A percentile compares a stretch with the other conserved stretches of the same genome.
Conservation (phyloP, 2,329 filamentous ascomycete species). For the Thielaviopsis populi region DNA sequence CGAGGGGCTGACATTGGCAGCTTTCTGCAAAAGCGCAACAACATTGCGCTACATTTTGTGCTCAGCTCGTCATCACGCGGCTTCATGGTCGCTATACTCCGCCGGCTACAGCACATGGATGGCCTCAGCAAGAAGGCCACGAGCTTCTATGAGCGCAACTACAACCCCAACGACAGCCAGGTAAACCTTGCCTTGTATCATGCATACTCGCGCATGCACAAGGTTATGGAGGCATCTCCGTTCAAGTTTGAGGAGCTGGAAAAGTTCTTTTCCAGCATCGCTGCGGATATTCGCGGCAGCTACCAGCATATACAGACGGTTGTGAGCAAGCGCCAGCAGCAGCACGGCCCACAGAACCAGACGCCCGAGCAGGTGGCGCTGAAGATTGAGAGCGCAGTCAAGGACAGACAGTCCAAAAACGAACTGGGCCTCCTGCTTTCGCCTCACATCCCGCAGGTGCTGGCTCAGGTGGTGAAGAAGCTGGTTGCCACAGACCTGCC, state of each 20-base stretch:
- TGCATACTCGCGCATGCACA: slow-evolving; percentile 40
- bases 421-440: slow-evolving; percentile 40
- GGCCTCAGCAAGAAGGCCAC: slow-evolving; percentile 33
- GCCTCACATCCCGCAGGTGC: slow-evolving; percentile 30
- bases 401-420: slow-evolving; percentile 32
- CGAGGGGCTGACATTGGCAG: slow-evolving; percentile 30
- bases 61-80: slow-evolving; percentile 60
- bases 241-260: slow-evolving; percentile 49
- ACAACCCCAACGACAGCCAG: slow-evolving; percentile 28
- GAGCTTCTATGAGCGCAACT: slow-evolving; percentile 33
- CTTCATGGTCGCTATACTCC: slow-evolving; percentile 54
- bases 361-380: slow-evolving; percentile 23
- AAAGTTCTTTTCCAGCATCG: slow-evolving; percentile 38
- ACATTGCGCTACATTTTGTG: slow-evolving; percentile 46
- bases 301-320: slow-evolving; percentile 20
- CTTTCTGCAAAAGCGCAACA: slow-evolving; percentile 39
- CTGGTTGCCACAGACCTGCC: slow-evolving; percentile 46
- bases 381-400: slow-evolving; percentile 31
- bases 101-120: slow-evolving; percentile 45
- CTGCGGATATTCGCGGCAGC: slow-evolving; percentile 34
- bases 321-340: slow-evolving; percentile 7
- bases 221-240: slow-evolving; percentile 34
- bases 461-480: slow-evolving; percentile 45
- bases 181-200: slow-evolving; percentile 40
- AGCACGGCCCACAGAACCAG: slow-evolving; percentile 9